A percentile compares a stretch with the other conserved stretches of the same genome.
phyloP scores from a whole-genome alignment of 2,329 filamentous ascomycete genomes.

The Ophiocordyceps camponoti-leonardi region DNA sequence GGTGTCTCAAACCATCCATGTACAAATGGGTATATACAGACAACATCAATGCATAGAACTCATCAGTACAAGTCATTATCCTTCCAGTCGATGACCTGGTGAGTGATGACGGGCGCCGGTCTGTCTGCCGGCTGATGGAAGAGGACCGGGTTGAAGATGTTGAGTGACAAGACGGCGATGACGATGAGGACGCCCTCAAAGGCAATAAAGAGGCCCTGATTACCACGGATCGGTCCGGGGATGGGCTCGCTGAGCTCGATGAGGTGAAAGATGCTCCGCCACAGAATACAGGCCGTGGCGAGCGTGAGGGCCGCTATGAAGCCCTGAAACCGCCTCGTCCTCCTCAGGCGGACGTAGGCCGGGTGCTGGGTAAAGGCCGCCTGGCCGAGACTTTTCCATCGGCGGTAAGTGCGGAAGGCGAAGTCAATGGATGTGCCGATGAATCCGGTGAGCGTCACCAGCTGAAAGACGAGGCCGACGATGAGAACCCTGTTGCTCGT shows the following conservation, averaged over 20 bases:
- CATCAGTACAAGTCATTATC: not conserved
- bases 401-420: not conserved
- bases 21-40: no score
- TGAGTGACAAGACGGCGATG: slow-evolving; percentile 25
- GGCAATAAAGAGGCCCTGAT: slow-evolving; percentile 37
- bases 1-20: no score
- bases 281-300: slow-evolving; percentile 45
- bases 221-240: slow-evolving; percentile 36
- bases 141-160: slow-evolving; percentile 17
- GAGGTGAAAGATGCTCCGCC: slow-evolving; percentile 47
- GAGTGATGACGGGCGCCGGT: not conserved
- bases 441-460: not conserved
- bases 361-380: slow-evolving; percentile 6
- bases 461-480: not conserved
- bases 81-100: not conserved
- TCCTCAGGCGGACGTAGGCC: slow-evolving; percentile 17
- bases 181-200: slow-evolving; percentile 39
- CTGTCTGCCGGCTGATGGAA: slow-evolving; percentile 3
- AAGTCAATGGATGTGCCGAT: not conserved
- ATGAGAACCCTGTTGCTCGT: not conserved
- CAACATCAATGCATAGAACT: no score
- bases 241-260: slow-evolving; percentile 50
- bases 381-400: not conserved
- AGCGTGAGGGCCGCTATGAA: slow-evolving; percentile 38
- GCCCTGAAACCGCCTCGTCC: slow-evolving; percentile 26